Percentiles rank a stretch among this genome's conserved stretches.
Conservation (phyloP, 139 green algal species). For the Dunaliella primolecta region DNA sequence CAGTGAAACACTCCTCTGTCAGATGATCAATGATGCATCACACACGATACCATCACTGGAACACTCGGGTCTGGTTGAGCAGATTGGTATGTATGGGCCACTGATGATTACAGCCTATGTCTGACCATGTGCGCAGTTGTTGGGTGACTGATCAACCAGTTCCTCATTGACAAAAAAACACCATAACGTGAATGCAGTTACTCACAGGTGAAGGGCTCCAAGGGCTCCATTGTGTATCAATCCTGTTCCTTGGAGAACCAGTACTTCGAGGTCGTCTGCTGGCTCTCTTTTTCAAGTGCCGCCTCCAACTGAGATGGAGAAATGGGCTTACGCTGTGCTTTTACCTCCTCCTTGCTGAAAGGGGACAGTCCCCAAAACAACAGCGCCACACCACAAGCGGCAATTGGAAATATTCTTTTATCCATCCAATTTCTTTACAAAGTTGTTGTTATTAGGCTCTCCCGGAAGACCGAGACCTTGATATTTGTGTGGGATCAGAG, state of each 20-base stretch:
- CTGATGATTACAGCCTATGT: not conserved
- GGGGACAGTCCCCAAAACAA: not conserved
- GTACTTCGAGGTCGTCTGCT: not conserved
- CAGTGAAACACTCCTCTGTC: not conserved
- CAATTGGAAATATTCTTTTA: not conserved
- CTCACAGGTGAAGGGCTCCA: not conserved
- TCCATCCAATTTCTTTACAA: not conserved
- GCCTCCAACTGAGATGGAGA: too few species aligned
- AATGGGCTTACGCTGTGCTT: not conserved
- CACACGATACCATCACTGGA: too few species aligned
- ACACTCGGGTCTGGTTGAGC: not conserved
- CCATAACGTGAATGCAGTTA: not conserved
- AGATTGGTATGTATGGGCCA: not conserved
- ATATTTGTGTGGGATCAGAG: too few species aligned
- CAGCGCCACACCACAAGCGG: not conserved
- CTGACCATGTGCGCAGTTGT: too few species aligned
- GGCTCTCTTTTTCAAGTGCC: not conserved
- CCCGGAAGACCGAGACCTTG: too few species aligned
- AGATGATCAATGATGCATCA: not conserved
- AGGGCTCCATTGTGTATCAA: not conserved
- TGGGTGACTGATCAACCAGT: too few species aligned
- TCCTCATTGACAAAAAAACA: not conserved
- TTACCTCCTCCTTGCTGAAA: not conserved
- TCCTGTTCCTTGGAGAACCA: too few species aligned
- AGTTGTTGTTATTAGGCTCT: not conserved